Percentiles rank a stretch among this genome's conserved stretches.
These are phyloP conservation scores for Amaranthus tricolor DNA, from an alignment of 179 eudicot genomes.

Conservation along the genomic window DNA sequence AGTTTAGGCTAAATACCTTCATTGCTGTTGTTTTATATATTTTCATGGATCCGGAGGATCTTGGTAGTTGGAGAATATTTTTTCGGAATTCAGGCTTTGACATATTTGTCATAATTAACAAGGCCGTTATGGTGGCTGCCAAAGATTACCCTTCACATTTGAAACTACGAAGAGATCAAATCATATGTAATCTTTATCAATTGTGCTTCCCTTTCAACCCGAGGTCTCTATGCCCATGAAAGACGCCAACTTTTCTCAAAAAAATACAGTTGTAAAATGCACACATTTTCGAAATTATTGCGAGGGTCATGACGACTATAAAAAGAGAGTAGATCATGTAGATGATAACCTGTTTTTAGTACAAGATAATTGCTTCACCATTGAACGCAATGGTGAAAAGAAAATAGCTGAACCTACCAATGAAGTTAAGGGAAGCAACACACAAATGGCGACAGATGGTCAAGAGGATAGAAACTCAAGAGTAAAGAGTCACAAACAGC, in stretches of 20 bases:
- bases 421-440: background rate
- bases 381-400: constrained; percentile 2
- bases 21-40: background rate
- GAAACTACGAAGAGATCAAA: constrained; percentile 12
- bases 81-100: background rate
- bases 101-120: constrained; percentile 11
- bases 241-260: background rate
- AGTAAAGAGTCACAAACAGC: background rate
- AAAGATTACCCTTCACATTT: constrained; percentile 13
- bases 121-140: constrained; percentile 14
- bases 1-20: background rate
- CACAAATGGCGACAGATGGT: background rate
- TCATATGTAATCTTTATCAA: background rate
- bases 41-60: background rate
- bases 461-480: background rate
- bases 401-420: background rate
- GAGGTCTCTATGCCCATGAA: background rate
- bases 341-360: background rate
- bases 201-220: background rate
- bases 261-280: background rate
- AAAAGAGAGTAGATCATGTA: background rate
- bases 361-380: background rate
- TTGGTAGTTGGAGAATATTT: constrained; percentile 19
- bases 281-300: background rate
- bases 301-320: background rate